These are phyloP conservation scores for Ascochyta clinopodiicola DNA, from an alignment of 2,329 filamentous ascomycete genomes.

Conservation along the genomic window DNA sequence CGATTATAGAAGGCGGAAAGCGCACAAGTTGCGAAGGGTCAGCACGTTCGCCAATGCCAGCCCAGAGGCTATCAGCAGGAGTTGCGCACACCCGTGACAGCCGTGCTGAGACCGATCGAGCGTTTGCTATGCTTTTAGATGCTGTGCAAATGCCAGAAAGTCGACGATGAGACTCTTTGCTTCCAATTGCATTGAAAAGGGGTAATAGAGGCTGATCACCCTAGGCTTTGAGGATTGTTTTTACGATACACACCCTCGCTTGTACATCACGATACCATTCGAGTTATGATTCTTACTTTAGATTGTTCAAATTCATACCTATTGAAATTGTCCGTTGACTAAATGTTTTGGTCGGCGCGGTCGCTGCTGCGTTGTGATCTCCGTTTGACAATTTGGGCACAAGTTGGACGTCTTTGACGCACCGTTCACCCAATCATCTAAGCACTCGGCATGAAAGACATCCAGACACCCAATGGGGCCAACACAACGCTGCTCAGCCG, in stretches of 20 bases:
- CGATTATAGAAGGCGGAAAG: no score
- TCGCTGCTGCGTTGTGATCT: not conserved
- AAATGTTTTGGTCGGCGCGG: no score
- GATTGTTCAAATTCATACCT: no score
- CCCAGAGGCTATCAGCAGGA: not conserved
- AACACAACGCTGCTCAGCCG: not conserved
- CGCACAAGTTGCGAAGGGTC: no score
- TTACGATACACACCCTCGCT: no score
- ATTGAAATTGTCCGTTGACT: no score
- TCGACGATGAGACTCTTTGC: not conserved
- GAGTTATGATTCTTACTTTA: no score
- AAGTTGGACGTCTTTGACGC: not conserved
- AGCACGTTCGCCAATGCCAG: not conserved
- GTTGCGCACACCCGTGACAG: not conserved
- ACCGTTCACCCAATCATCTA: slow-evolving; percentile 4
- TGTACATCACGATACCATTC: no score
- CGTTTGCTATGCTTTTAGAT: not conserved
- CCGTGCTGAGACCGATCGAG: not conserved
- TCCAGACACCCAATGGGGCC: not conserved
- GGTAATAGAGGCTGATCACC: no score
- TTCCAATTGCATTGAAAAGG: not conserved
- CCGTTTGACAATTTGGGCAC: not conserved
- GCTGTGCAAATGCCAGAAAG: not conserved
- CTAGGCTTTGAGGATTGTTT: no score
- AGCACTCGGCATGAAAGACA: slow-evolving; percentile 3